These are phyloP conservation scores for Fusarium sp. DNA, from an alignment of 2,329 filamentous ascomycete genomes.

Conservation along the genomic window DNA sequence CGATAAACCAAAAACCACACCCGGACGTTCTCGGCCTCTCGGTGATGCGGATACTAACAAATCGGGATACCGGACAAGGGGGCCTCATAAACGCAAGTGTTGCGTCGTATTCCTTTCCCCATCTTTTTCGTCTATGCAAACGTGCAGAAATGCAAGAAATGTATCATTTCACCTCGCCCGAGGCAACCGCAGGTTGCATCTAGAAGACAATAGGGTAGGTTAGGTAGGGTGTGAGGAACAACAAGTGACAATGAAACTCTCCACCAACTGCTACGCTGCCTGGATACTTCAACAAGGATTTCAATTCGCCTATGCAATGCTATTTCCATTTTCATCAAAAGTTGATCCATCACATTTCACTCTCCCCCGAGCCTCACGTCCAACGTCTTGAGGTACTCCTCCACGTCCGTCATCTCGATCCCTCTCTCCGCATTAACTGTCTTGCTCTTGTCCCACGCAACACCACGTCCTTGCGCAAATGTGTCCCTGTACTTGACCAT, in stretches of 20 bases:
- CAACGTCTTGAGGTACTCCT: slow-evolving; percentile 51
- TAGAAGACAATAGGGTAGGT: not conserved
- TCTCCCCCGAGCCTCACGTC: slow-evolving; percentile 25
- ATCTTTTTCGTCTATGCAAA: not conserved
- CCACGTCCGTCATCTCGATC: slow-evolving; percentile 59
- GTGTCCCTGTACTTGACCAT: slow-evolving; percentile 72
- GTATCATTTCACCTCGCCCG: not conserved
- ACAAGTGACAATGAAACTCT: not conserved
- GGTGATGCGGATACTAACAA: slow-evolving; percentile 15
- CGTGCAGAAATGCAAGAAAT: not conserved
- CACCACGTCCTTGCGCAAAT: slow-evolving; percentile 69
- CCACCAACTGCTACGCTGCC: slow-evolving; percentile 6
- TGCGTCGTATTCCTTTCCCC: not conserved
- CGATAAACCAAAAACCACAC: slow-evolving; percentile 28
- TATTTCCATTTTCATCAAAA: not conserved
- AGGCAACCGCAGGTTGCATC: not conserved
- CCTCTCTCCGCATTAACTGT: slow-evolving; percentile 66
- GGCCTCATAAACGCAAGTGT: not conserved
- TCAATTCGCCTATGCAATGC: not conserved
- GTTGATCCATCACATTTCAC: slow-evolving; percentile 3
- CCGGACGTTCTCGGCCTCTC: slow-evolving; percentile 25
- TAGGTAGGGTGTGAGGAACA: not conserved
- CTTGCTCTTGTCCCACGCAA: slow-evolving; percentile 66
- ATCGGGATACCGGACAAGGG: slow-evolving; percentile 1
- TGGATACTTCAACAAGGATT: not conserved